Percentiles rank a stretch among this genome's conserved stretches.
These are phyloP conservation scores for Botrytis sinoallii DNA, from an alignment of 2,329 filamentous ascomycete genomes.

Conservation along the genomic window DNA sequence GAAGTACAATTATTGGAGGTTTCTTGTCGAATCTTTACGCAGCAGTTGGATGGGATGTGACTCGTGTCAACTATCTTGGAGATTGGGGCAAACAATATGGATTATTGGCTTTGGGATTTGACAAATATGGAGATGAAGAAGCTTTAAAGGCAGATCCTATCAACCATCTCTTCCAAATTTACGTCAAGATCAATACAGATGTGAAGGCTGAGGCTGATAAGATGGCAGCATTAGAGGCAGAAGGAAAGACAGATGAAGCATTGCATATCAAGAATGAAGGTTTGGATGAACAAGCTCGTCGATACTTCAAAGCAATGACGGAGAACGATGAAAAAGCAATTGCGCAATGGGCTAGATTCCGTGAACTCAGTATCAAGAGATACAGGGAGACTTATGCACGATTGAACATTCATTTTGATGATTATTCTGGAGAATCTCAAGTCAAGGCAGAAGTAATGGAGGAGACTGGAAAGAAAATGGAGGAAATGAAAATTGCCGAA, in stretches of 20 bases:
- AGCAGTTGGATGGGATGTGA: slow-evolving; percentile 66
- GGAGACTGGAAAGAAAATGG: slow-evolving; percentile 58
- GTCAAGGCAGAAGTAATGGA: slow-evolving; percentile 66
- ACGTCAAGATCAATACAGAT: slow-evolving; percentile 69
- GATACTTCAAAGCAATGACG: slow-evolving; percentile 70
- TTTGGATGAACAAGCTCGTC: slow-evolving; percentile 71
- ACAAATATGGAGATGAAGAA: slow-evolving; percentile 72
- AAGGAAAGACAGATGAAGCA: slow-evolving; percentile 46
- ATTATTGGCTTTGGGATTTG: slow-evolving; percentile 69
- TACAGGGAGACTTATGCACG: slow-evolving; percentile 68
- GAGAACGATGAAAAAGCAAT: slow-evolving; percentile 60
- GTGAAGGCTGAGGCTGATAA: slow-evolving; percentile 63
- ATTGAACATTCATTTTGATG: slow-evolving; percentile 69
- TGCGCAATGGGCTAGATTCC: slow-evolving; percentile 62
- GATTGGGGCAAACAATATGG: slow-evolving; percentile 76
- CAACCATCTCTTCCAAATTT: slow-evolving; percentile 78
- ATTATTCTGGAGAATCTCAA: slow-evolving; percentile 71
- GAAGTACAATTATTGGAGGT: slow-evolving; percentile 73
- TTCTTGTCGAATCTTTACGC: slow-evolving; percentile 69
- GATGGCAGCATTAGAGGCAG: slow-evolving; percentile 48
- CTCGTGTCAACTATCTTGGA: slow-evolving; percentile 71
- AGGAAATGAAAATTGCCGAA: slow-evolving; percentile 62
- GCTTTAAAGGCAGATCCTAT: slow-evolving; percentile 70
- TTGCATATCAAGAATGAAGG: slow-evolving; percentile 51
- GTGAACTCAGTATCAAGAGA: slow-evolving; percentile 63